Percentiles rank a stretch among this genome's conserved stretches.
Conservation (phyloP, 2,329 filamentous ascomycete species). For the Dothistroma pini region DNA sequence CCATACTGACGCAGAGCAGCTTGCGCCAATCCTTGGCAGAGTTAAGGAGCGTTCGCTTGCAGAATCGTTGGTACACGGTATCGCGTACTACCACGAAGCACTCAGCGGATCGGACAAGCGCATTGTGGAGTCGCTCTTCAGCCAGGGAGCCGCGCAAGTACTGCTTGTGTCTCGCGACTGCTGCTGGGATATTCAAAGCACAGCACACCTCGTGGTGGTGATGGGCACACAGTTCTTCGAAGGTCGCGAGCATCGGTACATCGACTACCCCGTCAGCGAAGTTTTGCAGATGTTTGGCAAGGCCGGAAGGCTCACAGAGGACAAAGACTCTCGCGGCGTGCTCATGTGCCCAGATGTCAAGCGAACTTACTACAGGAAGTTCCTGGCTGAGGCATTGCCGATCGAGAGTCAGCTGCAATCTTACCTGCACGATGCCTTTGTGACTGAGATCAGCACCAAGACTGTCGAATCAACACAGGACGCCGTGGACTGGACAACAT, state of each 20-base stretch:
- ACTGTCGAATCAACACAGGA: conserved; percentile 95
- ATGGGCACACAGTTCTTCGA: conserved; percentile 99
- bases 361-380: conserved; percentile 98
- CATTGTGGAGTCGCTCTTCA: conserved; percentile 90
- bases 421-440: conserved; percentile 92
- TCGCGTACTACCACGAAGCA: conserved; percentile 97
- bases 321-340: conserved; percentile 83
- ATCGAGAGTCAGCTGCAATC: conserved; percentile 92
- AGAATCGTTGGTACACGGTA: conserved; percentile 86
- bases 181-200: conserved; percentile 90
- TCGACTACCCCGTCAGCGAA: conserved; percentile 92
- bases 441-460: conserved; percentile 94
- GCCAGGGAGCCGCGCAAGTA: conserved; percentile 83
- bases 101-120: conserved; percentile 83
- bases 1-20: conserved; percentile 75
- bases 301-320: conserved; percentile 71
- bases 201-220: conserved; percentile 85
- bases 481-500: conserved; percentile 97
- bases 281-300: conserved; percentile 98
- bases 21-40: conserved; percentile 74
- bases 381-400: conserved; percentile 90
- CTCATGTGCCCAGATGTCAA: conserved; percentile 94
- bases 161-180: conserved; percentile 80
- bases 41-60: conserved; percentile 83
- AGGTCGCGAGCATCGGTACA: conserved; percentile 91